A percentile compares a stretch with the other conserved stretches of the same genome.
These are phyloP conservation scores for Didymella lethalis DNA, from an alignment of 2,329 filamentous ascomycete genomes.

Conservation along the genomic window DNA sequence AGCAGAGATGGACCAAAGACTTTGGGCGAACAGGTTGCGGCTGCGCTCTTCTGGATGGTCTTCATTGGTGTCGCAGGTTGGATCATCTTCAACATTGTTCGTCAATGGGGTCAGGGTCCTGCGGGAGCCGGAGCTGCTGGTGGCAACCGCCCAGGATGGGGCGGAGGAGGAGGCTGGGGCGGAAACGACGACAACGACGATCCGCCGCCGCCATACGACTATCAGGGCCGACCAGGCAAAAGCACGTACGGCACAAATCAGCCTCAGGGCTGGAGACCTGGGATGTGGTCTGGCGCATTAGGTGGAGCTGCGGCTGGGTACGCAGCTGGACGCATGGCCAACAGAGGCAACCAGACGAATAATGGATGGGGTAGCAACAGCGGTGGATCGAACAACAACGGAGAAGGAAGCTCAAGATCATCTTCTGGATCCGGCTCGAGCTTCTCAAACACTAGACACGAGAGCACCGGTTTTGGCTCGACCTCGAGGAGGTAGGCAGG, in stretches of 20 bases:
- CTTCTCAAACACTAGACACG: slow-evolving; percentile 62
- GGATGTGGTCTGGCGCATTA: slow-evolving; percentile 76
- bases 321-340: slow-evolving; percentile 59
- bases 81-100: slow-evolving; percentile 68
- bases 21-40: slow-evolving; percentile 39
- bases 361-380: slow-evolving; percentile 42
- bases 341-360: slow-evolving; percentile 53
- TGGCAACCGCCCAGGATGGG: slow-evolving; percentile 45
- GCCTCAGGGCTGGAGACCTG: slow-evolving; percentile 68
- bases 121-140: slow-evolving; percentile 32
- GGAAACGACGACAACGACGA: slow-evolving; percentile 52
- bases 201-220: slow-evolving; percentile 60
- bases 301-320: slow-evolving; percentile 75
- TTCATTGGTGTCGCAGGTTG: slow-evolving; percentile 68
- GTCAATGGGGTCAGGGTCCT: slow-evolving; percentile 37
- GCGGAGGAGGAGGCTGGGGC: slow-evolving; percentile 51
- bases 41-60: slow-evolving; percentile 65
- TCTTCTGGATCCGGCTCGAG: slow-evolving; percentile 46
- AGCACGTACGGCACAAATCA: slow-evolving; percentile 32
- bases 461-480: slow-evolving; percentile 77
- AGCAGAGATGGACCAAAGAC: slow-evolving; percentile 51
- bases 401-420: slow-evolving; percentile 48
- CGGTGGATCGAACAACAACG: slow-evolving; percentile 48
- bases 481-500: slow-evolving; percentile 58
- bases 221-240: slow-evolving; percentile 35